Base-by-base conservation (phyloP, 805 yeast genomes). In the Sugiyamaella valdiviana region DNA sequence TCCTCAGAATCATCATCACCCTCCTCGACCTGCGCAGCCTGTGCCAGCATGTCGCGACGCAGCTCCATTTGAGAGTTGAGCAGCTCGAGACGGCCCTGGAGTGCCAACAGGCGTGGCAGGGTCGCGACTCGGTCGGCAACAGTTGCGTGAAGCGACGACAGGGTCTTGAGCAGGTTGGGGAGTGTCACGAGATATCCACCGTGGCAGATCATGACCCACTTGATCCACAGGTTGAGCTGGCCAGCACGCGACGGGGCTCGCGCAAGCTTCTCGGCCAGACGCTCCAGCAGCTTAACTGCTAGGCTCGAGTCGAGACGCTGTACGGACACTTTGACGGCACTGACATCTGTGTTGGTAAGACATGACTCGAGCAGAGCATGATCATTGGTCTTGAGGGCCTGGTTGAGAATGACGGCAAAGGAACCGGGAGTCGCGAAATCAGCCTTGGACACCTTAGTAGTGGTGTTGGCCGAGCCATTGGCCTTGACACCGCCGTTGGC, bases 311-410 rank as follows among this genome's bases (percentile, higher is more conserved):
- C 75, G 37, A 85, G 66, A 44, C 79, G 67, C 53, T 76, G 74
- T 38, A 84, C 73, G 0, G 85, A 76, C 12, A 73, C 66, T 62
- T 76, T 73, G 51, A 80, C 73, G 49, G 76, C 72, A 21, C 64
- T 70, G 43, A 78, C 77, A 54, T 79, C 80, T 19, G 74, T 63
- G 51, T 72, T 71, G 52, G 69, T 63, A 54, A 93, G 73, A 10
- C 95, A 95, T 2, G 87, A 79, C 64, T 93, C 98, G 53, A 93
- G 73, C 49, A 93, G 71, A 7, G 93, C 71, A 59, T 82, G 89
- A 63, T 93, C 99, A 59, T 85, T 86, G 17, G 95, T 82, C 58
- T 79, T 82, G 53, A 93, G 73, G 0, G 99, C 91, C 69, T 93
- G 99, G 12, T 90, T 73, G 40, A 93, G 72, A n/a, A 93, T 79